These are phyloP conservation scores for Exserohilum rostratum DNA, from an alignment of 2,329 filamentous ascomycete genomes.

Conservation along the genomic window DNA sequence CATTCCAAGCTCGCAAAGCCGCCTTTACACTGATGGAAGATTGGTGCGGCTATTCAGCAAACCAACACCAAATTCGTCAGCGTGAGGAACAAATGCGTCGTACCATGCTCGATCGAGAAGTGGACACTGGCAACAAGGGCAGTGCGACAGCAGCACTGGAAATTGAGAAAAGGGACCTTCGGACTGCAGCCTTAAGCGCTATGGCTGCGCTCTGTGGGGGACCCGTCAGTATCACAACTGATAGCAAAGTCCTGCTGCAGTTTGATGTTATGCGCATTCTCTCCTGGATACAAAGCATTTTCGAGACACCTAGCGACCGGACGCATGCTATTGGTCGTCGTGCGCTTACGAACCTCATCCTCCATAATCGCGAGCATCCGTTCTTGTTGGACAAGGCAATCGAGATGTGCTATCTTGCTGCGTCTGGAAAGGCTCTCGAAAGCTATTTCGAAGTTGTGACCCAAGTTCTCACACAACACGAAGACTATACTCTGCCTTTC, in stretches of 20 bases:
- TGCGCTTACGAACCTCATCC: constrained; percentile 85
- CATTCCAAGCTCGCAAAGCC: constrained; percentile 94
- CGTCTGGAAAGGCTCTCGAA: constrained; percentile 81
- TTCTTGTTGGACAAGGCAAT: constrained; percentile 90
- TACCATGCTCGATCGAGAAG: constrained; percentile 79
- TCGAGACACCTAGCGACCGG: constrained; percentile 87
- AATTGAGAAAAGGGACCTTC: constrained; percentile 92
- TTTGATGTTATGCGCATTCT: constrained; percentile 94
- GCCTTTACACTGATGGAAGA: constrained; percentile 98
- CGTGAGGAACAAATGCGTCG: constrained; percentile 88
- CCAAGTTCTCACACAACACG: constrained; percentile 80
- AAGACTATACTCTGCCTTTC: constrained; percentile 82
- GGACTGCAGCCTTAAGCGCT: constrained; percentile 87
- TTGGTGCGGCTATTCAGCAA: constrained; percentile 97
- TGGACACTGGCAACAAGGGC: constrained; percentile 72
- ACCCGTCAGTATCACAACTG: constrained; percentile 84
- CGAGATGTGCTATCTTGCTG: constrained; percentile 84
- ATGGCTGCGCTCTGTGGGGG: constrained; percentile 91
- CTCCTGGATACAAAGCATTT: constrained; percentile 93
- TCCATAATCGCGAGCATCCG: constrained; percentile 86
- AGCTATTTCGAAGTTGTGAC: constrained; percentile 95
- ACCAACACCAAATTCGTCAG: constrained; percentile 79
- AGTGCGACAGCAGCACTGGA: constrained; percentile 89
- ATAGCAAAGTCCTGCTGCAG: constrained; percentile 83
- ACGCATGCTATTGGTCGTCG: constrained; percentile 88